These are phyloP conservation scores for Dictyostelium brefeldianum DNA, from an alignment of 78 protist species.

Conservation along the genomic window DNA sequence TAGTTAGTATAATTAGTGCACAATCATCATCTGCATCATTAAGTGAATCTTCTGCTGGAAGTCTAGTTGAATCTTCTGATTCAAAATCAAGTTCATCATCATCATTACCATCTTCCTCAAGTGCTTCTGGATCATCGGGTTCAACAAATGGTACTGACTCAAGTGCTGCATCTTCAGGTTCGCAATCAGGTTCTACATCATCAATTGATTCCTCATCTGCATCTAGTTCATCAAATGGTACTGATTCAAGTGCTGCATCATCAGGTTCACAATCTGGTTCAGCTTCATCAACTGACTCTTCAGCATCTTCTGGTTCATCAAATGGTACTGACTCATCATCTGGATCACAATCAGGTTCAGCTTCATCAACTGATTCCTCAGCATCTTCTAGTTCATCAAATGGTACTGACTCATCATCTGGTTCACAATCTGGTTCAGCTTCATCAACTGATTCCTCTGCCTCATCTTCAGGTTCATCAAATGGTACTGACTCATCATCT, in stretches of 20 bases:
- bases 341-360: not conserved
- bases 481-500: not conserved
- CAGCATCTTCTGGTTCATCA: slow-evolving; percentile 1
- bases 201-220: not conserved
- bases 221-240: not conserved
- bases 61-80: not conserved
- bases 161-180: not conserved
- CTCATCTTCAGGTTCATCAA: not conserved
- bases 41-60: not conserved
- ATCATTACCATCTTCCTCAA: not conserved
- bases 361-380: not conserved
- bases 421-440: not conserved
- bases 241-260: not conserved
- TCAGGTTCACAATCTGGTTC: not conserved
- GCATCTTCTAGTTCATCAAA: not conserved
- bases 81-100: not conserved
- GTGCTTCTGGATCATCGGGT: not conserved
- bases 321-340: not conserved
- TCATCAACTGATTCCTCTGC: not conserved
- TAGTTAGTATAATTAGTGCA: not conserved
- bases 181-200: not conserved
- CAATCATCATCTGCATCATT: not conserved
- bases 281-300: not conserved
- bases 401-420: not conserved
- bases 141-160: not conserved